Evolutionary conservation across 2,329 filamentous ascomycete species (phyloP).

Genomic region (Fusarium ambrosium): DNA sequence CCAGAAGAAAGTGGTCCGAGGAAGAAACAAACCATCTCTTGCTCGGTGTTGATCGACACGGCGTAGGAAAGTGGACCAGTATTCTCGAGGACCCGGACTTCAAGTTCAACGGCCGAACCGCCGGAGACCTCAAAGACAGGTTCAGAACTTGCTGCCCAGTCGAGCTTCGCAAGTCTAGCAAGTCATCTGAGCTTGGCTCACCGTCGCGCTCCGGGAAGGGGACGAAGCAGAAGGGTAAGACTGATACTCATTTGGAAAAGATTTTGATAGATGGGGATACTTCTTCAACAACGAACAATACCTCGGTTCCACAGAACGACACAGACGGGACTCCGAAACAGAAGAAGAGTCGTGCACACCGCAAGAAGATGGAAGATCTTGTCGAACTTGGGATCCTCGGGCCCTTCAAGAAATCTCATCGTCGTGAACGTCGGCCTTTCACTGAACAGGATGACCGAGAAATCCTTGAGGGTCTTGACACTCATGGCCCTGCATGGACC

Average conservation of each 20-base stretch:
- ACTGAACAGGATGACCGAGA: conserved; percentile 73
- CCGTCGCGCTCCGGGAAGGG: conserved; percentile 42
- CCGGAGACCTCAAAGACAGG: conserved; percentile 74
- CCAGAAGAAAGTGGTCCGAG: conserved; percentile 74
- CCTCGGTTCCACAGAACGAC: conserved; percentile 42
- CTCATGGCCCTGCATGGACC: conserved; percentile 75
- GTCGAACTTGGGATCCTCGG: conserved; percentile 71
- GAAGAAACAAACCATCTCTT: conserved; percentile 74
- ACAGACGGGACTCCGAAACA: conserved; percentile 56
- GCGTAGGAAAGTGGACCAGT: conserved; percentile 75
- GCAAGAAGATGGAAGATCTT: conserved; percentile 69
- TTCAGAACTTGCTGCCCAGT: conserved; percentile 76
- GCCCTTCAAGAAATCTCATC: conserved; percentile 72
- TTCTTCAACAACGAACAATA: conserved; percentile 45
- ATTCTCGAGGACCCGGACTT: conserved; percentile 74
- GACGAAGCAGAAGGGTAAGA: conserved; percentile 57
- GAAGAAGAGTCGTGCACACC: conserved; percentile 67
- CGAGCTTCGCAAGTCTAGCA: conserved; percentile 65
- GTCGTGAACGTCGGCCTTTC: conserved; percentile 72
- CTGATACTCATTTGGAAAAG: conserved; percentile 67
- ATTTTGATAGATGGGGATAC: conserved; percentile 65
- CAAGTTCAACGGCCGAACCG: conserved; percentile 71
- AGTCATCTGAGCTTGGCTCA: conserved; percentile 43
- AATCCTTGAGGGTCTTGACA: conserved; percentile 70
- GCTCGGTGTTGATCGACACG: conserved; percentile 72